Base-by-base conservation (phyloP, 1,139 yeast genomes). In the Kurtzmaniella quercitrusa region DNA sequence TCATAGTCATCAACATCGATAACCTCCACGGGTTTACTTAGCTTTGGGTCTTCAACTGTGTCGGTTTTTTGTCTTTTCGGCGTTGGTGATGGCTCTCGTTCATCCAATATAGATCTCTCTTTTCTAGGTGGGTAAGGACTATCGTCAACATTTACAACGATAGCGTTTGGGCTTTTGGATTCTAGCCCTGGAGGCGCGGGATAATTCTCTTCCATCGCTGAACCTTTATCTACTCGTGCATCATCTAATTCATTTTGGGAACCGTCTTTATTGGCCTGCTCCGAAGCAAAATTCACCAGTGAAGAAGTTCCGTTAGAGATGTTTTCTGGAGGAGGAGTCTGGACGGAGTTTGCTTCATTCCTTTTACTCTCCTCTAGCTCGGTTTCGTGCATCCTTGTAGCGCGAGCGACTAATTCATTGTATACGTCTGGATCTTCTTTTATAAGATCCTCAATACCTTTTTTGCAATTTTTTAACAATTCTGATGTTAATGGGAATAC, bases 401-500 rank as follows among this genome's bases (percentile, higher is more conserved):
- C 24, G 25, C 25, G 9, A 9, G 16, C 18, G 14, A 31, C 25
- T 27, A 61, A 66, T 3, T 59, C 62, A 49, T 67, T 69, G 47
- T 61, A 65, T 1, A 66, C 50, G 10, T 63, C 58, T 0, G 75
- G 71, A 3, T 55, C 51, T 1, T 62, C 65, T 31, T 63, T 65
- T 37, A 65, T 45, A 14, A 62, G 48, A 1, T 51, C 49, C 29
- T 73, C 78, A 16, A 70, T 57, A 6, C 59, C 66, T 37, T 62
- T 56, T 48, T 62, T 62, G 42, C 55, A 54, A 16, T 48, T 52
- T 41, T 60, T 65, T 39, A 68, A 56, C 18, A 72, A 49, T 21
- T 73, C 77, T 44, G 57, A 58, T 1, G 69, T 65, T 44, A 69
- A 62, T 0, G 77, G 77, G 45, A 71, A 72, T 1, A 73, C 60